Evolutionary conservation across 73 alveolate species (phyloP).

Genomic region (Tetrahymena elliotti): DNA sequence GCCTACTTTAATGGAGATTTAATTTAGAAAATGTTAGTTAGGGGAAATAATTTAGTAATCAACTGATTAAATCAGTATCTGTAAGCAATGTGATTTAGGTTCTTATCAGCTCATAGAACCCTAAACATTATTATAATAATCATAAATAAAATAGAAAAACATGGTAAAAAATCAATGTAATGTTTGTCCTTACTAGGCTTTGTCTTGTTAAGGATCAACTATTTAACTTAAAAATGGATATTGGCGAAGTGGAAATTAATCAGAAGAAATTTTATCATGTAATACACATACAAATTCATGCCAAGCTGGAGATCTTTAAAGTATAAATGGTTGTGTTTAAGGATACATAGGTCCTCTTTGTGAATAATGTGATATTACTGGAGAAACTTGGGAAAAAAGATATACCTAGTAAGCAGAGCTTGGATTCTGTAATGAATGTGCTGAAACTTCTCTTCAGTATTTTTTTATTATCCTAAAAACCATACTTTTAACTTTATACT

Average conservation of each 20-base stretch:
- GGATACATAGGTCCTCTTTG: neutral
- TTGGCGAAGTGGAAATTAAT: neutral
- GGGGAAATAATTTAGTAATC: neutral
- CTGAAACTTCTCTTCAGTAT: neutral
- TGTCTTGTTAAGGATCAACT: neutral
- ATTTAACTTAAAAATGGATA: neutral
- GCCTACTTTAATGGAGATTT: neutral
- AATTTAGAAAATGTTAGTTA: neutral
- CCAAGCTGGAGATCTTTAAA: neutral
- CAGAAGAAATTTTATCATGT: neutral
- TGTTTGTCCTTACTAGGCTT: neutral
- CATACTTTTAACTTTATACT: neutral
- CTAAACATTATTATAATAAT: neutral
- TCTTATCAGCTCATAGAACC: neutral
- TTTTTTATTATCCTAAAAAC: neutral
- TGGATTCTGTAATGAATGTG: neutral
- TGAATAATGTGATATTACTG: neutral
- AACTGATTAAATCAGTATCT: neutral
- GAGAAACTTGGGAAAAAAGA: neutral
- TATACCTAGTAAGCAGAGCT: neutral
- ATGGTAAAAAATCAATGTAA: neutral
- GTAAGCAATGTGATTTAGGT: neutral
- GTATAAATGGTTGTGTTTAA: neutral
- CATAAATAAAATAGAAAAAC: neutral
- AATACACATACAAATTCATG: neutral